Percentiles rank a stretch among this genome's conserved stretches.
These are phyloP conservation scores for Cyberlindnera euphorbiae DNA, from an alignment of 805 yeast species.

Conservation along the genomic window DNA sequence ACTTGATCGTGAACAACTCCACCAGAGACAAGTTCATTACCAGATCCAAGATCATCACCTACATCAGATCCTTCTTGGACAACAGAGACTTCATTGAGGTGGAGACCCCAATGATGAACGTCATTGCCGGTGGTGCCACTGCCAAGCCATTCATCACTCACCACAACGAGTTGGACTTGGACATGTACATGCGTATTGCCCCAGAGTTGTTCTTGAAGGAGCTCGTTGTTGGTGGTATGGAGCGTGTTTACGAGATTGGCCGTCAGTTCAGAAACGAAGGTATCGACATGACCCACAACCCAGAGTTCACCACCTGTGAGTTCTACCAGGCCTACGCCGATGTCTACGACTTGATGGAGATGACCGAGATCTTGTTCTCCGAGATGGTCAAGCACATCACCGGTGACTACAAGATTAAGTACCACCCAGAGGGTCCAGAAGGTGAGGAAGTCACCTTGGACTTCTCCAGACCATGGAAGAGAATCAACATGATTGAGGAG, in stretches of 20 bases:
- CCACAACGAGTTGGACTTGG: conserved; percentile 94
- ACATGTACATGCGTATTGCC: conserved; percentile 96
- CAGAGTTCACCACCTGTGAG: conserved; percentile 98
- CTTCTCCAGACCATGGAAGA: conserved; percentile 97
- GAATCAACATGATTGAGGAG: conserved; percentile 95
- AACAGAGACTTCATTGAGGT: conserved; percentile 85
- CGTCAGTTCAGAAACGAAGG: conserved; percentile 99
- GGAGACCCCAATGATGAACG: conserved; percentile 98
- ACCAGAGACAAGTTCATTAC: conserved; percentile 82
- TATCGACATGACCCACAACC: conserved; percentile 97
- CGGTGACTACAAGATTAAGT: conserved; percentile 78
- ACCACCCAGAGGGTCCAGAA: conserved; percentile 93
- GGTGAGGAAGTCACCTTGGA: conserved; percentile 75
- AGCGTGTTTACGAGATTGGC: conserved; percentile 97
- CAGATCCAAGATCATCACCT: conserved; percentile 86
- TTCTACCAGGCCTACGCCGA: conserved; percentile 98
- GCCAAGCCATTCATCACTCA: conserved; percentile 97
- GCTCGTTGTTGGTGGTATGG: conserved; percentile 97
- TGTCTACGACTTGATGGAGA: conserved; percentile 88
- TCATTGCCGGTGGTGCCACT: conserved; percentile 99
- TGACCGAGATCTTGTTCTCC: conserved; percentile 88
- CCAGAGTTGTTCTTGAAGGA: conserved; percentile 96
- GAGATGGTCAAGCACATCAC: conserved; percentile 97
- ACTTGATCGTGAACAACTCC: conserved; percentile 86
- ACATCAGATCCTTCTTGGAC: conserved; percentile 85